A percentile compares a stretch with the other conserved stretches of the same genome.
Conservation (phyloP, 768 basidiomycete genomes). For the Lactarius sp. region DNA sequence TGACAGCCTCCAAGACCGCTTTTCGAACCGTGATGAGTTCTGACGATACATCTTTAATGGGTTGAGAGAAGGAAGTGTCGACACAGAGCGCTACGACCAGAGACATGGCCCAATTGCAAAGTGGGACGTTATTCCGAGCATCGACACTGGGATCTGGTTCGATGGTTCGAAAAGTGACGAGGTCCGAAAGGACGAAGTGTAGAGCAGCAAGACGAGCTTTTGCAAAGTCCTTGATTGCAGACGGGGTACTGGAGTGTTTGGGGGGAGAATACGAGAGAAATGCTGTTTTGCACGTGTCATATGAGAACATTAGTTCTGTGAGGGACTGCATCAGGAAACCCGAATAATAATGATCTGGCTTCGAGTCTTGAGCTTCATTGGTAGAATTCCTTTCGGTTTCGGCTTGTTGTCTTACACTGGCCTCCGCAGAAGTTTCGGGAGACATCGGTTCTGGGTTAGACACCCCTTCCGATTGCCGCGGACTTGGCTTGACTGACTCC, state of each 20-base stretch:
- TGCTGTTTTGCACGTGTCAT: conserved; percentile 83
- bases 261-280: conserved; percentile 77
- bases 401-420: background rate
- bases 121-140: conserved; percentile 50
- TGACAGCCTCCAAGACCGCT: conserved; percentile 84
- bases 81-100: conserved; percentile 91
- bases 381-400: conserved; percentile 3
- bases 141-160: conserved; percentile 54
- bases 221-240: conserved; percentile 60
- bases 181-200: conserved; percentile 76
- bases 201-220: conserved; percentile 64
- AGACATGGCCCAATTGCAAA: conserved; percentile 86
- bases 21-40: conserved; percentile 90
- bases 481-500: conserved; percentile 42
- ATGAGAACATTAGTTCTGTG: conserved; percentile 90
- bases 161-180: conserved; percentile 74
- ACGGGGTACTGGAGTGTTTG: conserved; percentile 49
- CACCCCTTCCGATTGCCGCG: conserved; percentile 8
- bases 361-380: conserved; percentile 9
- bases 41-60: conserved; percentile 68
- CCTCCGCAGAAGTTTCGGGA: conserved; percentile 6
- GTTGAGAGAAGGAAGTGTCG: conserved; percentile 62
- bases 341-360: conserved; percentile 45
- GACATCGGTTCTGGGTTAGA: conserved; percentile 6
- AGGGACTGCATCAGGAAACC: conserved; percentile 89